These are phyloP conservation scores for Aristolochia californica DNA, from an alignment of 164 flowering plant species.

Conservation along the genomic window DNA sequence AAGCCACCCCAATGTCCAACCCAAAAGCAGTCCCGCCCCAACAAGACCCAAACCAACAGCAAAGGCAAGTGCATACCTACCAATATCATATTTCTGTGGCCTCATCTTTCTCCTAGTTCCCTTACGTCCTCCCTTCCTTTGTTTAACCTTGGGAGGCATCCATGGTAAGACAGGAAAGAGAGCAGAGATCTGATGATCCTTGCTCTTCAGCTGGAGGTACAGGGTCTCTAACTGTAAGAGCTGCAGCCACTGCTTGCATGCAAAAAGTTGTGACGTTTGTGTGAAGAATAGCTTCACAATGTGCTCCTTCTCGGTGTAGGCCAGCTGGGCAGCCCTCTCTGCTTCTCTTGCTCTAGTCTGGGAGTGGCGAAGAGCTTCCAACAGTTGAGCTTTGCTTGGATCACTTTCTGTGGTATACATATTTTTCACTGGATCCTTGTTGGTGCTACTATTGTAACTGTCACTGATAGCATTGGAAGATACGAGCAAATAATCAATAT, in stretches of 20 bases:
- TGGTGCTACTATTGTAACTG: conserved; percentile 4
- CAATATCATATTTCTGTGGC: conserved; percentile 7
- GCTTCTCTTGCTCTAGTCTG: conserved; percentile 97
- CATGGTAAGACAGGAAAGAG: conserved; percentile 31
- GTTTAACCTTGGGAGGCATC: conserved; percentile 21
- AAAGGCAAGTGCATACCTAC: conserved; percentile 32
- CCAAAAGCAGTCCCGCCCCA: conserved; percentile 65
- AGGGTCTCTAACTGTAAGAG: conserved; percentile 48
- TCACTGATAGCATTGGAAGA: conserved; percentile 5
- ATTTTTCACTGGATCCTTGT: conserved; percentile 11
- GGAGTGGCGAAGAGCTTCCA: conserved; percentile 84
- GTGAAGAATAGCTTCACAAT: conserved; percentile 64
- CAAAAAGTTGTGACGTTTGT: conserved; percentile 87
- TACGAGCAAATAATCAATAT: not conserved
- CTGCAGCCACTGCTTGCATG: conserved; percentile 78
- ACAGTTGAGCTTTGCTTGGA: conserved; percentile 50
- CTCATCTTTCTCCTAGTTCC: conserved; percentile 17
- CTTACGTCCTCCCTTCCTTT: conserved; percentile 24
- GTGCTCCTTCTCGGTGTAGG: conserved; percentile 68
- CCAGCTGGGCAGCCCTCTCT: conserved; percentile 67
- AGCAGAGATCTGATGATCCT: conserved; percentile 18
- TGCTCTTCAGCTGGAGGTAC: conserved; percentile 30
- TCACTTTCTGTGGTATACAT: conserved; percentile 13
- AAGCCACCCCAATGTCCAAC: conserved; percentile 74
- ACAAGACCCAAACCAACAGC: conserved; percentile 57